Percentiles rank a stretch among this genome's conserved stretches.
Evolutionary conservation across 306 rosid genomes (phyloP).

Genomic region (Hippophae tibetana): DNA sequence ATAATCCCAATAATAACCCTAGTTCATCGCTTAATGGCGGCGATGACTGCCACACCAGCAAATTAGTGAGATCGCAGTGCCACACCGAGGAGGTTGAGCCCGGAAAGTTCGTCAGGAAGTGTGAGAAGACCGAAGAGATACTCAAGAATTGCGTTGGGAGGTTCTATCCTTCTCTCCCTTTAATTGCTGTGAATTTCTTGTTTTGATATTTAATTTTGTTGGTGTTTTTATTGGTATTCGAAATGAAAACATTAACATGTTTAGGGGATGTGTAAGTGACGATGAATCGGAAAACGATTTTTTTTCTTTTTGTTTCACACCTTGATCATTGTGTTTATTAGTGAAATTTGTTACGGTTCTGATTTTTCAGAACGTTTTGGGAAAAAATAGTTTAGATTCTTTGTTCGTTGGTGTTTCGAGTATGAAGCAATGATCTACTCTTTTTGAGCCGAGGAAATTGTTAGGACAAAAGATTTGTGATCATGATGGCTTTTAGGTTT

Average conservation of each 20-base stretch:
- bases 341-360: too few relatives aligned
- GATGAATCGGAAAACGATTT: not conserved
- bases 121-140: slow-evolving; percentile 76
- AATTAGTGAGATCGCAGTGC: slow-evolving; percentile 61
- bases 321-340: not conserved
- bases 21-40: slow-evolving; percentile 4
- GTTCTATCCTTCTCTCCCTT: slow-evolving; percentile 19
- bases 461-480: not conserved
- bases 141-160: slow-evolving; percentile 62
- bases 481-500: not conserved
- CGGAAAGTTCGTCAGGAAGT: slow-evolving; percentile 66
- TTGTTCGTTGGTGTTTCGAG: too few relatives aligned
- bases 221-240: not conserved
- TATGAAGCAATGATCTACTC: too few relatives aligned
- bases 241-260: not conserved
- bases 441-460: too few relatives aligned
- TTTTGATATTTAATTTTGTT: not conserved
- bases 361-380: too few relatives aligned
- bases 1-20: slow-evolving; percentile 4
- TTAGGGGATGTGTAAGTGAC: not conserved
- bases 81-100: slow-evolving; percentile 71
- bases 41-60: slow-evolving; percentile 44
- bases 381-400: too few relatives aligned
- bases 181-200: not conserved
- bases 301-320: not conserved